A percentile compares a stretch with the other conserved stretches of the same genome.
phyloP scores from a whole-genome alignment of 257 asterid species.

The Scutellaria galericulata region DNA sequence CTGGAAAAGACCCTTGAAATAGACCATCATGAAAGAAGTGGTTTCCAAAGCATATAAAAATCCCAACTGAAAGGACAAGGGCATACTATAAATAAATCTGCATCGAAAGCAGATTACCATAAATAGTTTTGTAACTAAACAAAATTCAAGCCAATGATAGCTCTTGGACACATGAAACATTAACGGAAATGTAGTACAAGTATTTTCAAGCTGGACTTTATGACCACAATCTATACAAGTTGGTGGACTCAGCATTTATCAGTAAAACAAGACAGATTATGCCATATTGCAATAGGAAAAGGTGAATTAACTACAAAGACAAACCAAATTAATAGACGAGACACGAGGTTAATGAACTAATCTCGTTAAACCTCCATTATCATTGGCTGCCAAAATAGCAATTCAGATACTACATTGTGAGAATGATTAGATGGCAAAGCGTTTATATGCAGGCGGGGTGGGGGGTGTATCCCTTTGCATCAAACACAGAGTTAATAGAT shows the following conservation, averaged over 20 bases:
- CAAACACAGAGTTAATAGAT: slow-evolving; percentile 7
- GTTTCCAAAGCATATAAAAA: neutral
- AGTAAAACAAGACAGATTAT: slow-evolving; percentile 1
- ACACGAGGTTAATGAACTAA: slow-evolving; percentile 14
- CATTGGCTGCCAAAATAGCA: neutral
- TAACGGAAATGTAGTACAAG: neutral
- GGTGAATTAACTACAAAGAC: neutral
- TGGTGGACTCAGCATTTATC: neutral
- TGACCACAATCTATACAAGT: neutral
- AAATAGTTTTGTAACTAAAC: neutral
- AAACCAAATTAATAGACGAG: neutral
- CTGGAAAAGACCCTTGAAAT: neutral
- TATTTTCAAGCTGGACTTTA: neutral
- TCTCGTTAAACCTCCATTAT: neutral
- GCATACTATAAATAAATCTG: neutral
- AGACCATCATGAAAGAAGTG: slow-evolving; percentile 9
- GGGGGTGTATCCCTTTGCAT: slow-evolving; percentile 19
- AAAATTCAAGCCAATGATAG: neutral
- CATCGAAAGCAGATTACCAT: slow-evolving; percentile 7
- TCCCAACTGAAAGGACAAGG: neutral
- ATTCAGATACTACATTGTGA: neutral
- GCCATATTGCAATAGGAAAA: slow-evolving; percentile 16
- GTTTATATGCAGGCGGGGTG: neutral
- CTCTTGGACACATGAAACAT: slow-evolving; percentile 13
- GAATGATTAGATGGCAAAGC: slow-evolving; percentile 7